Conservation (phyloP, 2,329 filamentous ascomycete species). For the Cytospora piceicola region DNA sequence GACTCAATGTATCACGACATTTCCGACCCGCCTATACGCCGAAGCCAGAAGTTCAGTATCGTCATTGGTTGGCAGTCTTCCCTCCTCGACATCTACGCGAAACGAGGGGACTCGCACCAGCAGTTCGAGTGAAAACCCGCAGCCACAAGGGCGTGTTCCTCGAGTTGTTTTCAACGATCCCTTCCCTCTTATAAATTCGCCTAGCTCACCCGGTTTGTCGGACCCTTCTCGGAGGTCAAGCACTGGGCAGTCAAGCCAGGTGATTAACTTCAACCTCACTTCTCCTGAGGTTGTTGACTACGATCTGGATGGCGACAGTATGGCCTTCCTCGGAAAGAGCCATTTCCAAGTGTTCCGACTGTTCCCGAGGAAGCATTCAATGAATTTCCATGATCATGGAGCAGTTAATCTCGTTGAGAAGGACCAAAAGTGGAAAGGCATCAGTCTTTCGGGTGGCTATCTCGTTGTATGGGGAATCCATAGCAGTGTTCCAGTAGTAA, state of each 20-base stretch:
- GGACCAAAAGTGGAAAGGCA: constrained; percentile 12
- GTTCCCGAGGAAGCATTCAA: not conserved
- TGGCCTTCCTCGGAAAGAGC: constrained; percentile 8
- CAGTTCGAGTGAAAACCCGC: not conserved
- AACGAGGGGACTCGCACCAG: not conserved
- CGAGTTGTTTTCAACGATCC: not conserved
- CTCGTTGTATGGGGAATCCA: constrained; percentile 18
- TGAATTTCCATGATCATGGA: not conserved
- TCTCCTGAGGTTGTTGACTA: constrained; percentile 12
- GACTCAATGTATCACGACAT: not conserved
- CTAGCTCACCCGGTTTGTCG: not conserved
- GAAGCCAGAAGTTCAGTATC: not conserved
- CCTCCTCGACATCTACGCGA: not conserved
- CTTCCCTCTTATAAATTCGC: not conserved
- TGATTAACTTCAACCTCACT: not conserved
- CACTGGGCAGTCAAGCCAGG: not conserved
- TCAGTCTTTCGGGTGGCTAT: constrained; percentile 16
- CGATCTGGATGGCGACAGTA: constrained; percentile 15
- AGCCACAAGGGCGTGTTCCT: not conserved
- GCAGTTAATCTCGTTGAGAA: not conserved
- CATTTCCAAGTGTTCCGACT: constrained; percentile 7
- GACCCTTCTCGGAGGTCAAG: not conserved
- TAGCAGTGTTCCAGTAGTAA: constrained; percentile 1
- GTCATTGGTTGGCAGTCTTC: not conserved
- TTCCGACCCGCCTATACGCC: not conserved